These are phyloP conservation scores for Glutinoglossum americanum DNA, from an alignment of 495 filamentous ascomycete genomes.

Conservation along the genomic window DNA sequence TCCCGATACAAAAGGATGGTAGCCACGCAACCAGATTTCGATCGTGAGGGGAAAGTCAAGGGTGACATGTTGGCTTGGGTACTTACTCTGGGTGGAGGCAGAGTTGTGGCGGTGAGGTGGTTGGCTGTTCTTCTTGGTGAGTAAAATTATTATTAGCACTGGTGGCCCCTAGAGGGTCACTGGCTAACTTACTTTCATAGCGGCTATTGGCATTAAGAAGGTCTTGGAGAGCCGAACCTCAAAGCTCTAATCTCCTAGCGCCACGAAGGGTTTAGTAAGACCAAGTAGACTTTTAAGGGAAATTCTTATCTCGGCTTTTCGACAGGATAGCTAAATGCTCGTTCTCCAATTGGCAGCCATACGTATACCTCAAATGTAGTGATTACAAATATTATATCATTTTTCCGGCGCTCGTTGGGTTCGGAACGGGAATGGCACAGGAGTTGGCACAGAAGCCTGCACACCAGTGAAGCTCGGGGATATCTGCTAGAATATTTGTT, in stretches of 20 bases:
- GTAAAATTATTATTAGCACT: not conserved
- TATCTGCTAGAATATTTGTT: too few relatives aligned
- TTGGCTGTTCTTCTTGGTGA: constrained; percentile 16
- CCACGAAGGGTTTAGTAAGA: not conserved
- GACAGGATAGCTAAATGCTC: not conserved
- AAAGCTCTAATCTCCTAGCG: not conserved
- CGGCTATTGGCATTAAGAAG: not conserved
- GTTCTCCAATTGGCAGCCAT: not conserved
- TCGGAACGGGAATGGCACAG: too few relatives aligned
- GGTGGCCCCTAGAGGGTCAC: not conserved
- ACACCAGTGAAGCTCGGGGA: too few relatives aligned
- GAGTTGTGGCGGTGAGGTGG: constrained; percentile 29
- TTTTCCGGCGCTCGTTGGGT: too few relatives aligned
- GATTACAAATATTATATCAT: too few relatives aligned
- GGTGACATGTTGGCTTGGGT: constrained; percentile 24
- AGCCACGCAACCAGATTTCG: constrained; percentile 51
- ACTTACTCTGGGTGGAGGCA: constrained; percentile 23
- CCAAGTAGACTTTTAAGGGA: too few relatives aligned
- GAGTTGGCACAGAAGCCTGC: too few relatives aligned
- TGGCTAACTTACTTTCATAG: not conserved
- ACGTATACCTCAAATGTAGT: too few relatives aligned
- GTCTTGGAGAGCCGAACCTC: not conserved
- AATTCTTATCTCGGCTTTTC: too few relatives aligned
- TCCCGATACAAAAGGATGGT: constrained; percentile 33
- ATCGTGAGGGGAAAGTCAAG: constrained; percentile 38